Conservation (phyloP, 192 early-diverging fungal species). For the Entomortierella parvispora region DNA sequence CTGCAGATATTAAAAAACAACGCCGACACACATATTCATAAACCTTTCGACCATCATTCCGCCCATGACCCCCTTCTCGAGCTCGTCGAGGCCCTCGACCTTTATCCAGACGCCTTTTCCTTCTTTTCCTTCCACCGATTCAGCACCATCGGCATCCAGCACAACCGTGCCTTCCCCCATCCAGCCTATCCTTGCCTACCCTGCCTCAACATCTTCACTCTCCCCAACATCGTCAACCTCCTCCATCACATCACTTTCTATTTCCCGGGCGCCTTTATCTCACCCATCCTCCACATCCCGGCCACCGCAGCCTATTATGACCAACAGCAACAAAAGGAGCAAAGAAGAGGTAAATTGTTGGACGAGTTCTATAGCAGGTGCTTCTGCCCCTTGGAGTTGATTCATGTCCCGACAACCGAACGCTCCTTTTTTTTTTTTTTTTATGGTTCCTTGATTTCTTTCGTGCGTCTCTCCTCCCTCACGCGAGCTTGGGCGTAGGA, state of each 20-base stretch:
- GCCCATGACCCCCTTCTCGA: too few relatives aligned
- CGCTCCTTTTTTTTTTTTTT: neutral
- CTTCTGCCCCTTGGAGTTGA: constrained; percentile 1
- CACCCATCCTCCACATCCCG: neutral
- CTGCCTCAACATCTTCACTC: constrained; percentile 1
- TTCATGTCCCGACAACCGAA: constrained; percentile 4
- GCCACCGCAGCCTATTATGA: neutral
- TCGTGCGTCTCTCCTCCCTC: neutral
- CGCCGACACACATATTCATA: neutral
- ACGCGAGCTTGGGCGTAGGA: neutral
- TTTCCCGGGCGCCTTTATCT: neutral
- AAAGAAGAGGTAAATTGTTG: constrained; percentile 12
- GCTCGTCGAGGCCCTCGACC: too few relatives aligned
- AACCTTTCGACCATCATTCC: too few relatives aligned
- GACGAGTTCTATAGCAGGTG: too few relatives aligned
- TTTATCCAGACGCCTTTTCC: too few relatives aligned
- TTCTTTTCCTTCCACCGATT: too few relatives aligned
- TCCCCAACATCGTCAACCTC: constrained; percentile 3
- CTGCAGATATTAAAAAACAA: neutral
- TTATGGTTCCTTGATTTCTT: neutral
- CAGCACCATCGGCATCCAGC: neutral
- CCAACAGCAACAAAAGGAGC: constrained; percentile 7
- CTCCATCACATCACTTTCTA: neutral
- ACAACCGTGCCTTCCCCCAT: neutral
- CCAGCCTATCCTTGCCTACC: neutral